Conservation (phyloP, 305 asterid genomes). For the Fraxinus dipetala region DNA sequence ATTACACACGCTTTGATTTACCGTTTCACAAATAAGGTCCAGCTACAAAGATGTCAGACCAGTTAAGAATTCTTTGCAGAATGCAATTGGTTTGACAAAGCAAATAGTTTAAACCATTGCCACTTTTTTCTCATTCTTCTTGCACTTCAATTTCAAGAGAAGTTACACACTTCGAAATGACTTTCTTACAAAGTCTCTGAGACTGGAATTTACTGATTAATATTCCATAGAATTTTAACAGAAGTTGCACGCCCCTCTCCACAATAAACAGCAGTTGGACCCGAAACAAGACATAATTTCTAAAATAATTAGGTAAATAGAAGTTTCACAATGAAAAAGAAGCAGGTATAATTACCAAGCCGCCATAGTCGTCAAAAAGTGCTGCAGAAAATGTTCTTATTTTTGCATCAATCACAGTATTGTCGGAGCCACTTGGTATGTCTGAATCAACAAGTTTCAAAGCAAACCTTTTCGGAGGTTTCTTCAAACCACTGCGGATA, state of each 20-base stretch:
- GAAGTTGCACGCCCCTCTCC: background rate
- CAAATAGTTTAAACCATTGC: background rate
- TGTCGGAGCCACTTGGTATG: slow-evolving; percentile 60
- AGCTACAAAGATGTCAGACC: background rate
- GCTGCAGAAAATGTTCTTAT: slow-evolving; percentile 87
- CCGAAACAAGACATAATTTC: background rate
- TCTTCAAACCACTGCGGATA: slow-evolving; percentile 70
- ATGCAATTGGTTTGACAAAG: background rate
- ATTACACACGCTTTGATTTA: slow-evolving; percentile 4
- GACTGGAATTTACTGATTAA: background rate
- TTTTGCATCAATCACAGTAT: slow-evolving; percentile 70
- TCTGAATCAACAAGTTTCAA: slow-evolving; percentile 70
- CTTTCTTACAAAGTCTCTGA: slow-evolving; percentile 2
- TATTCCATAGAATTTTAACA: background rate
- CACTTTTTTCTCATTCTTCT: background rate
- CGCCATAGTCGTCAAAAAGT: slow-evolving; percentile 93
- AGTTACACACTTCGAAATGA: background rate
- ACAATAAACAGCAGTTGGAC: background rate
- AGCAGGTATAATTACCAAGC: slow-evolving; percentile 57
- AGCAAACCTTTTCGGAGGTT: slow-evolving; percentile 90
- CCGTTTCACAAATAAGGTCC: background rate
- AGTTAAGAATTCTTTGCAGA: background rate
- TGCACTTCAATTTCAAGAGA: background rate
- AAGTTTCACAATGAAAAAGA: slow-evolving; percentile 9
- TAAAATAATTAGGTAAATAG: background rate